phyloP scores from a whole-genome alignment of 495 filamentous ascomycete species.

The Bathelium albidoporum region DNA sequence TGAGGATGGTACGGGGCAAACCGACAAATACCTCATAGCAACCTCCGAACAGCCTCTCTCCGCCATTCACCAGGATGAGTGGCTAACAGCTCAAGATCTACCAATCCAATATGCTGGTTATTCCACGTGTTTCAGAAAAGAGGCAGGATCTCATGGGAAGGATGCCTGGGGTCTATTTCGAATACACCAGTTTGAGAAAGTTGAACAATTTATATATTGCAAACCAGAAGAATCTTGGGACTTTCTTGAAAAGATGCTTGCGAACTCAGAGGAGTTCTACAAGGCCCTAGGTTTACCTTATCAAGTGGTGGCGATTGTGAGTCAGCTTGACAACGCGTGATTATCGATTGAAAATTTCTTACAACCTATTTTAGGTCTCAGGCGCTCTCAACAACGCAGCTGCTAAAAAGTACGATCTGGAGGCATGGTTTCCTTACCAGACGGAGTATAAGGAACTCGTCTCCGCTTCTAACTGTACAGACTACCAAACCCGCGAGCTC shows the following conservation, averaged over 20 bases:
- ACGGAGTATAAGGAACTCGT: constrained; percentile 94
- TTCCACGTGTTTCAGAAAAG: constrained; percentile 89
- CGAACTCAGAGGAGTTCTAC: constrained; percentile 86
- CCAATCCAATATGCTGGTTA: constrained; percentile 91
- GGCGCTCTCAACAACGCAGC: constrained; percentile 92
- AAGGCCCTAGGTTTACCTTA: constrained; percentile 80
- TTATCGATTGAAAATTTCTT: neutral
- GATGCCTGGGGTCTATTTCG: constrained; percentile 98
- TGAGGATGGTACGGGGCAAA: constrained; percentile 63
- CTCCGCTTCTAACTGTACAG: constrained; percentile 47
- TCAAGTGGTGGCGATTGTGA: constrained; percentile 79
- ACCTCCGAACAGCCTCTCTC: constrained; percentile 94
- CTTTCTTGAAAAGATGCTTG: constrained; percentile 86
- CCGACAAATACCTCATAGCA: constrained; percentile 94
- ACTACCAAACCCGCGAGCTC: constrained; percentile 48
- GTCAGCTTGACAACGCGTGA: neutral
- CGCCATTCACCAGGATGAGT: constrained; percentile 85
- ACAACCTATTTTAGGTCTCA: constrained; percentile 33
- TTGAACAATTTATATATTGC: constrained; percentile 90
- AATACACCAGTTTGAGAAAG: constrained; percentile 97
- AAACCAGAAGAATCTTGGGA: constrained; percentile 94
- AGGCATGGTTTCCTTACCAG: constrained; percentile 95
- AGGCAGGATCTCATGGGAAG: constrained; percentile 83
- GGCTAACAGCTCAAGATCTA: constrained; percentile 74
- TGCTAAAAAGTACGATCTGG: constrained; percentile 88